Conservation (phyloP, 352 stramenopile genomes). For the Pythium aphanidermatum region DNA sequence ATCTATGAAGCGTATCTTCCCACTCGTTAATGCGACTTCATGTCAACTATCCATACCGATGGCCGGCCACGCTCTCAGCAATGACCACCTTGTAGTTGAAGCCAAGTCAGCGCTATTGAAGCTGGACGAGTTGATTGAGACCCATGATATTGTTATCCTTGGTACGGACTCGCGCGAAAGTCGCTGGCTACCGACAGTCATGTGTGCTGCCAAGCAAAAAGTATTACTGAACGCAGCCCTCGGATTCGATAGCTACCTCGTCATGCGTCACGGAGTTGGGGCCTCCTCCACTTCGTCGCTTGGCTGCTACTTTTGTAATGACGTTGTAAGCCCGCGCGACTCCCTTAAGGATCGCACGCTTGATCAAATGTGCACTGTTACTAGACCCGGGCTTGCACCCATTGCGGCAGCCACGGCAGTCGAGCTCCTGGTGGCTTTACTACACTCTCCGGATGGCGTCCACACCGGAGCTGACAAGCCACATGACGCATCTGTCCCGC, state of each 20-base stretch:
- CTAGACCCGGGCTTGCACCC: constrained; percentile 92
- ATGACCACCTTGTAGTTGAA: constrained; percentile 43
- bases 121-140: constrained; percentile 88
- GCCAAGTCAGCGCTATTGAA: constrained; percentile 60
- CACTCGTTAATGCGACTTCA: constrained; percentile 84
- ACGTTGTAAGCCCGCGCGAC: constrained; percentile 97
- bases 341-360: constrained; percentile 96
- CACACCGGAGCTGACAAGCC: constrained; percentile 58
- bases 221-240: constrained; percentile 74
- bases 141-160: constrained; percentile 95
- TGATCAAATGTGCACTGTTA: constrained; percentile 99
- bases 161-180: constrained; percentile 98
- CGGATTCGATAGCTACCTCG: constrained; percentile 96
- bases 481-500: constrained; percentile 35
- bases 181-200: constrained; percentile 97
- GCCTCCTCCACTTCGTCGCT: constrained; percentile 30
- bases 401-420: constrained; percentile 93
- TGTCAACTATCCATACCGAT: constrained; percentile 97
- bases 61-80: constrained; percentile 92
- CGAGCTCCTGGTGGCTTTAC: constrained; percentile 94
- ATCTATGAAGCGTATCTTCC: constrained; percentile 90
- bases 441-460: constrained; percentile 89
- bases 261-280: constrained; percentile 94
- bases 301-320: constrained; percentile 99
- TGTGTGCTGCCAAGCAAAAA: constrained; percentile 91